Base-by-base conservation (phyloP, 371 early-diverging fungal species). In the Capniomyces stellatus region DNA sequence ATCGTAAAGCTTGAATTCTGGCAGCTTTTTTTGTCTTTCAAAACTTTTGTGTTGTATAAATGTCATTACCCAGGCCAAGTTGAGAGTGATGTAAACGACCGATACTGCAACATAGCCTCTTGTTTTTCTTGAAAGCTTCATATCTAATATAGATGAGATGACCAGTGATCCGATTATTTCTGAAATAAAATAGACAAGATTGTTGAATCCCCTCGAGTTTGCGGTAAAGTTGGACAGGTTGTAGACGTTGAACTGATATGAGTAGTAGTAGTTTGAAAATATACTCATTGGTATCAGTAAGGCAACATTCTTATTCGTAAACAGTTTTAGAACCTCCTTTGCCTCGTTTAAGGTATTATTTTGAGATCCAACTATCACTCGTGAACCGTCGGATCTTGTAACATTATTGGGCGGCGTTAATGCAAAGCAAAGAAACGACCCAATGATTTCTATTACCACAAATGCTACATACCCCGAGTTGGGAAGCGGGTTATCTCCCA, bases 251-350 rank as follows among this genome's bases (percentile, higher is more conserved):
- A 76, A 75, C 52, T 81, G 81, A 64, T 82, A 83, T 2, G 78
- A 67, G 65, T 83, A 82, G 63, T 79, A 73, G 71, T 79, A 83
- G 59, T 85, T 85, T 54, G 81, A 79, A 22, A 77, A 67, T 43
- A 83, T 66, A 57, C 78, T 81, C 55, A 81, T 68, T 35, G 83
- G 85, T 18, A 77, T 58, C 47, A 85, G 61, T 25, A 67, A 49
- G 39, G 76, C 61, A 67, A 84, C 69, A 63, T 75, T 74, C 70
- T 74, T 75, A 61, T 83, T 78, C 41, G 52, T 60, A 72, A 83
- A 82, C n/a, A 82, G 70, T 35, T 58, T 58, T 3, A 78, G 19
- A 29, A 79, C 69, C 30, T 75, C 72, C 15, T 71, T 58, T 18
- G 72, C 54, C 64, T 85, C 83, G 4, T 56, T 35, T 13, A 58